A percentile compares a stretch with the other conserved stretches of the same genome.
Evolutionary conservation across 495 filamentous ascomycete genomes (phyloP).

Genomic region (Penicillium bovifimosum): DNA sequence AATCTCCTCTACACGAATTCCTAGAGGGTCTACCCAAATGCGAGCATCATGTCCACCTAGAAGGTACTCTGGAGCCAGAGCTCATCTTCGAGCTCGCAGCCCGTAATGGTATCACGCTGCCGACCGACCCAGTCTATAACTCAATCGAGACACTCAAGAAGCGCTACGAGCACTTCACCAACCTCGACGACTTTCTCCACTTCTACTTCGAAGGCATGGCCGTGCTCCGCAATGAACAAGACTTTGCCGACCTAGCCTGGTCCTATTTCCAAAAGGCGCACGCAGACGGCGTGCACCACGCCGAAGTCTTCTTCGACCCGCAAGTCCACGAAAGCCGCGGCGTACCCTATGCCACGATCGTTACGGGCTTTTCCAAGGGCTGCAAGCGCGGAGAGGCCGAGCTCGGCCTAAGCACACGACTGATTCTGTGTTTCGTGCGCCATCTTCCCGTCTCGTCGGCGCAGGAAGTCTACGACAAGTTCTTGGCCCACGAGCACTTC

Average conservation of each 20-base stretch:
- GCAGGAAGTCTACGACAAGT: constrained; percentile 41
- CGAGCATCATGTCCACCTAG: constrained; percentile 76
- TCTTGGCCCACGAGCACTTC: constrained; percentile 48
- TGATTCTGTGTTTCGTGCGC: constrained; percentile 66
- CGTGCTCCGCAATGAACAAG: constrained; percentile 51
- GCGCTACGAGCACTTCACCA: constrained; percentile 60
- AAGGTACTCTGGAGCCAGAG: constrained; percentile 61
- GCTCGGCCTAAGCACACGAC: constrained; percentile 53
- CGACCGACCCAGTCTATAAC: constrained; percentile 54
- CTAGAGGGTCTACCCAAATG: constrained; percentile 67
- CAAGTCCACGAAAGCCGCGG: constrained; percentile 65
- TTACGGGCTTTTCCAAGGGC: constrained; percentile 53
- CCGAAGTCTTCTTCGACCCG: constrained; percentile 78
- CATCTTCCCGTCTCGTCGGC: constrained; percentile 57
- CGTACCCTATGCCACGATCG: constrained; percentile 54
- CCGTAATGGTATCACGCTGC: constrained; percentile 57
- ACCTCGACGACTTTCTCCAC: constrained; percentile 69
- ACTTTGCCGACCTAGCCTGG: constrained; percentile 73
- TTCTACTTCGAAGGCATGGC: constrained; percentile 77
- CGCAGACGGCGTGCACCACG: constrained; percentile 61
- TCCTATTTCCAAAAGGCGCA: constrained; percentile 63
- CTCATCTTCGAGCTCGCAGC: constrained; percentile 64
- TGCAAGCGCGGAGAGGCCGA: constrained; percentile 57
- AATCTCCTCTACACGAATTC: constrained; percentile 48
- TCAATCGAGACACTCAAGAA: constrained; percentile 52